Evolutionary conservation across 305 asterid species (phyloP), one percentile per base, ranked within the genome.

Genomic region (Fraxinus velutina): DNA sequence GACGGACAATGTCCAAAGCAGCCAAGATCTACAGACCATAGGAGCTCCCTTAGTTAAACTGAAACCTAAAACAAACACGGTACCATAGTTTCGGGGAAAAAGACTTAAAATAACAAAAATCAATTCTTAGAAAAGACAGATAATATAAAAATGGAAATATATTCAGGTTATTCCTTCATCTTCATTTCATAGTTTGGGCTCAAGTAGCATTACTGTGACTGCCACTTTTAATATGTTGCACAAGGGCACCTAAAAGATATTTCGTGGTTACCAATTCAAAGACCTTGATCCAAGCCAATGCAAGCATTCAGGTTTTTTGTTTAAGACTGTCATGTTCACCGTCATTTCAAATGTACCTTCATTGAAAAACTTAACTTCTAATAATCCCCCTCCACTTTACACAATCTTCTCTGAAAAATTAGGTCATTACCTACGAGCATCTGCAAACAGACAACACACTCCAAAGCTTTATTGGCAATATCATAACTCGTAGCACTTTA

Each of bases 1-100:
- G 99, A 80, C 99, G 97, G 79, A 95, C 99, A 83, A 93, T 88
- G 77, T 93, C 97, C 87, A 95, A 88, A 88, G 99, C 98, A 86
- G 96, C 93, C 90, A 95, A 88, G 88, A 95, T 92, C 97, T 91
- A 89, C 86, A 85, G 66, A 75, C 78, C 32, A 83, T 22, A 47
- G 36, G 81, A 73, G 73, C 75, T 81, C 44, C 72, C 77, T 73
- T 77, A 74, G 80, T 75, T 52, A 82, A 84, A 82, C 78, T 70
- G 72, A 79, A 84, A 47, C 78, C 37, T 39, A 62, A 72, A 83
- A 57, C 3, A 29, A 74, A 68, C 74, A 29, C 19, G 30, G 19
- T 29, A 74, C 60, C 71, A 13, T 29, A 80, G 73, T 44, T 79
- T 34, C 1, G 6, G 34, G 73, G 19, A 37, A 52, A 81, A 75